Evolutionary conservation across 2,329 filamentous ascomycete species (phyloP).

Genomic region (Lanzia echinophila): DNA sequence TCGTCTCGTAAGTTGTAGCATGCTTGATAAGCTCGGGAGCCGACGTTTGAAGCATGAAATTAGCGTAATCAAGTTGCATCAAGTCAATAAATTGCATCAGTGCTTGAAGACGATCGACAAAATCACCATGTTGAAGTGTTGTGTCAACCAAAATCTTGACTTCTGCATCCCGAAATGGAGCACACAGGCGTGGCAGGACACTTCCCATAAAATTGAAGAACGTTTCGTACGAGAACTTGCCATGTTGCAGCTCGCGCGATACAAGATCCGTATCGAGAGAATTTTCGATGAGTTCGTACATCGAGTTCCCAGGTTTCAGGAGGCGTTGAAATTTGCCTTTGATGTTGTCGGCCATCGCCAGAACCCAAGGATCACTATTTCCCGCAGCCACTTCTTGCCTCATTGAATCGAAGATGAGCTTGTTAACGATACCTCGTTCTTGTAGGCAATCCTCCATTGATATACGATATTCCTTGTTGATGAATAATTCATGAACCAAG

Average conservation of each 20-base stretch:
- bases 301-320: slow-evolving; percentile 62
- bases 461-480: slow-evolving; percentile 72
- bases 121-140: slow-evolving; percentile 51
- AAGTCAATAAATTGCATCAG: slow-evolving; percentile 70
- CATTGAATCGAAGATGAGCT: slow-evolving; percentile 53
- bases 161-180: slow-evolving; percentile 71
- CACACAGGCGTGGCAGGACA: slow-evolving; percentile 72
- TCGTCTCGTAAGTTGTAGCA: slow-evolving; percentile 66
- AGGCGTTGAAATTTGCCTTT: slow-evolving; percentile 66
- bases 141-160: slow-evolving; percentile 62
- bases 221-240: slow-evolving; percentile 72
- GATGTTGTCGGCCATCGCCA: slow-evolving; percentile 64
- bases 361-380: slow-evolving; percentile 59
- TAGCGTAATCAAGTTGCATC: slow-evolving; percentile 75
- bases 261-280: slow-evolving; percentile 68
- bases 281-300: slow-evolving; percentile 69
- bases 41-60: slow-evolving; percentile 68
- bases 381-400: slow-evolving; percentile 55
- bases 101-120: slow-evolving; percentile 70
- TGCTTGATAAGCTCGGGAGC: slow-evolving; percentile 67
- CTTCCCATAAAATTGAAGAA: slow-evolving; percentile 73
- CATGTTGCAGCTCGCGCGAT: slow-evolving; percentile 59
- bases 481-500: slow-evolving; percentile 71
- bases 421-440: slow-evolving; percentile 54
- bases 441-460: slow-evolving; percentile 51